Percentiles rank a stretch among this genome's conserved stretches.
Evolutionary conservation across 73 alveolate genomes (phyloP).

Genomic region (Uronychia setigera): DNA sequence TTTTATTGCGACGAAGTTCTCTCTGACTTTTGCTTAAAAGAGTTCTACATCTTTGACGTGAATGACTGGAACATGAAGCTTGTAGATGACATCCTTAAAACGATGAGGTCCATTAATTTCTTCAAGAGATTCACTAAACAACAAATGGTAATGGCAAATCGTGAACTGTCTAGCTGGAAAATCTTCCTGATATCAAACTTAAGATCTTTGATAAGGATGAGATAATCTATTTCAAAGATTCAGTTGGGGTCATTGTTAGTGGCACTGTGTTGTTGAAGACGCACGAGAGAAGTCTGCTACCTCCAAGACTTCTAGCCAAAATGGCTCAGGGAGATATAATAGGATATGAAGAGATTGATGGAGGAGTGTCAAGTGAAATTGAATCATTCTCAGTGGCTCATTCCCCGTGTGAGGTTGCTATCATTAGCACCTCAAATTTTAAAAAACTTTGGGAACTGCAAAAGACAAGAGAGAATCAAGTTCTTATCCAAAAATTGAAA

Average conservation of each 20-base stretch:
- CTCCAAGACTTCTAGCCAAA: slow-evolving; percentile 40
- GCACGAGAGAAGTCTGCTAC: slow-evolving; percentile 30
- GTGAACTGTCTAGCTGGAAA: neutral
- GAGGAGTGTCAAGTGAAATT: slow-evolving; percentile 26
- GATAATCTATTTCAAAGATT: slow-evolving; percentile 25
- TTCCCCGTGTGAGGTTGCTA: slow-evolving; percentile 38
- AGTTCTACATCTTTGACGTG: neutral
- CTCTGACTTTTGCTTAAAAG: neutral
- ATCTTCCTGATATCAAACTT: slow-evolving; percentile 25
- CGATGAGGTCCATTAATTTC: neutral
- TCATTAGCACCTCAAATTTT: neutral
- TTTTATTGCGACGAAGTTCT: neutral
- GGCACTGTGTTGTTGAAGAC: slow-evolving; percentile 28
- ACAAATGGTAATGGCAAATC: slow-evolving; percentile 6
- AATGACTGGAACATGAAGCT: neutral
- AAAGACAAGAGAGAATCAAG: slow-evolving; percentile 10
- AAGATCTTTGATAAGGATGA: slow-evolving; percentile 30
- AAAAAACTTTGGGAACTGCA: slow-evolving; percentile 33
- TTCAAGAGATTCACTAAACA: slow-evolving; percentile 23
- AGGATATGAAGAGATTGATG: slow-evolving; percentile 33
- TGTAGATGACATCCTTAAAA: neutral
- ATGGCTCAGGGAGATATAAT: slow-evolving; percentile 29
- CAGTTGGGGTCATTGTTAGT: slow-evolving; percentile 30
- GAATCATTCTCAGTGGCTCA: slow-evolving; percentile 22
- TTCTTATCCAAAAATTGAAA: slow-evolving; percentile 19